Percentiles rank a stretch among this genome's conserved stretches.
phyloP scores from a whole-genome alignment of 1,284 basidiomycete genomes.

The Athelia psychrophila region DNA sequence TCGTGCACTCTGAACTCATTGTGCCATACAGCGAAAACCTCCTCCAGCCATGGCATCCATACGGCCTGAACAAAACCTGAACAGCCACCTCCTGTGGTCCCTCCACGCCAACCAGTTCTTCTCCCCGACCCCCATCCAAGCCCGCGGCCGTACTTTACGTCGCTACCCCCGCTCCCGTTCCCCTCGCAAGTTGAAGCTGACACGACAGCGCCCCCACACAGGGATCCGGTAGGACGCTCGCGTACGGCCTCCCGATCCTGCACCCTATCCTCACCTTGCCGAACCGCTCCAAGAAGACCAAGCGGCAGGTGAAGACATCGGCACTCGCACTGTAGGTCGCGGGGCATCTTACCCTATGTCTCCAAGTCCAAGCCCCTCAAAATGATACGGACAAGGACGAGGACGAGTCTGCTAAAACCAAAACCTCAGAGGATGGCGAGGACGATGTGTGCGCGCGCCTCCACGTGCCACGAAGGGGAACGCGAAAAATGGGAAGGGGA shows the following conservation, averaged over 20 bases:
- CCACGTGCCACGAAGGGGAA: constrained; percentile 11
- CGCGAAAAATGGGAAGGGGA: constrained; percentile 21
- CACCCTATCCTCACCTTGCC: constrained; percentile 68
- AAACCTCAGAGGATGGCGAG: constrained; percentile 19
- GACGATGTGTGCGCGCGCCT: constrained; percentile 11
- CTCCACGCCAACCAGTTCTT: constrained; percentile 72
- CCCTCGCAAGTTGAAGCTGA: constrained; percentile 5
- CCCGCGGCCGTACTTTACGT: constrained; percentile 68
- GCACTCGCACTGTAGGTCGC: constrained; percentile 93
- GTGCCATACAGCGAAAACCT: constrained; percentile 38
- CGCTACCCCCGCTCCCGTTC: not conserved
- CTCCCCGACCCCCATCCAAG: constrained; percentile 86
- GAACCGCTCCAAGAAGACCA: constrained; percentile 33
- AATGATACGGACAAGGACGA: constrained; percentile 19
- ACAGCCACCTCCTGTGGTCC: constrained; percentile 66
- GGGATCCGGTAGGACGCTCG: constrained; percentile 97
- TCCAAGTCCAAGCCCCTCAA: constrained; percentile 41
- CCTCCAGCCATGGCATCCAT: constrained; percentile 67
- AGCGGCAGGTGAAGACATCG: constrained; percentile 66
- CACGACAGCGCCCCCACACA: constrained; percentile 31
- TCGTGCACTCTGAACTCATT: constrained; percentile 25
- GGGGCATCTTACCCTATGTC: constrained; percentile 71
- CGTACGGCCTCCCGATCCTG: constrained; percentile 90
- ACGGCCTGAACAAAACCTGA: constrained; percentile 65
- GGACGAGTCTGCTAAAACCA: constrained; percentile 24